Conservation (phyloP, 768 basidiomycete species). For the Inosperma sp. region DNA sequence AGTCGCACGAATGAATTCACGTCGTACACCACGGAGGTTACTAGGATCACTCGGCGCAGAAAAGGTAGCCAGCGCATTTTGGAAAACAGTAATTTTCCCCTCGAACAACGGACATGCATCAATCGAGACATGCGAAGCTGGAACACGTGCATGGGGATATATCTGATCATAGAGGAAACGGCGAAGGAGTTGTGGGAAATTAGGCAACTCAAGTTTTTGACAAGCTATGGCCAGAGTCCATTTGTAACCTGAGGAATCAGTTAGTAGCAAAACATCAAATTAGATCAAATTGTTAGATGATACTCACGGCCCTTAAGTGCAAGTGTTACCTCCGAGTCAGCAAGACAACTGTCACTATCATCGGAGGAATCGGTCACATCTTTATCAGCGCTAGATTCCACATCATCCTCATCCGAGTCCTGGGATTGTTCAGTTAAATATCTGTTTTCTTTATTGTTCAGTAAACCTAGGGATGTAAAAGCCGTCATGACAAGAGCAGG, state of each 20-base stretch:
- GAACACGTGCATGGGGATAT: too few relatives aligned
- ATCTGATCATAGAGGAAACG: too few relatives aligned
- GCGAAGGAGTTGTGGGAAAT: too few relatives aligned
- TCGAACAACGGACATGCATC: slow-evolving; percentile 14
- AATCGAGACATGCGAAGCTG: slow-evolving; percentile 2
- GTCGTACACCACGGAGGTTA: slow-evolving; percentile 25
- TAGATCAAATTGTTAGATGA: too few relatives aligned
- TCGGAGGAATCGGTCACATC: slow-evolving; percentile 10
- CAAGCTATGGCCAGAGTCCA: slow-evolving; percentile 4
- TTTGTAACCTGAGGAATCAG: neutral
- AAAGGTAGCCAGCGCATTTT: slow-evolving; percentile 28
- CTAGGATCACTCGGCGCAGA: slow-evolving; percentile 34
- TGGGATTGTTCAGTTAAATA: too few relatives aligned
- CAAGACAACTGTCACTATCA: slow-evolving; percentile 10
- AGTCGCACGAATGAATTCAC: slow-evolving; percentile 26
- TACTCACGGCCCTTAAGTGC: slow-evolving; percentile 3
- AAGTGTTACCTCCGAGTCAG: slow-evolving; percentile 8
- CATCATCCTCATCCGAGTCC: too few relatives aligned
- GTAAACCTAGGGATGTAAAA: too few relatives aligned
- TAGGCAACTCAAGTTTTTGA: neutral
- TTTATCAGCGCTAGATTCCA: too few relatives aligned
- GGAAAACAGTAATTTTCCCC: slow-evolving; percentile 19
- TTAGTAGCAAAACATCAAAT: neutral
- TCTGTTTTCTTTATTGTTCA: too few relatives aligned
- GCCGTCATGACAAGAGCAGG: neutral